Evolutionary conservation across 257 asterid species (phyloP).

Genomic region (Solanum chaucha): DNA sequence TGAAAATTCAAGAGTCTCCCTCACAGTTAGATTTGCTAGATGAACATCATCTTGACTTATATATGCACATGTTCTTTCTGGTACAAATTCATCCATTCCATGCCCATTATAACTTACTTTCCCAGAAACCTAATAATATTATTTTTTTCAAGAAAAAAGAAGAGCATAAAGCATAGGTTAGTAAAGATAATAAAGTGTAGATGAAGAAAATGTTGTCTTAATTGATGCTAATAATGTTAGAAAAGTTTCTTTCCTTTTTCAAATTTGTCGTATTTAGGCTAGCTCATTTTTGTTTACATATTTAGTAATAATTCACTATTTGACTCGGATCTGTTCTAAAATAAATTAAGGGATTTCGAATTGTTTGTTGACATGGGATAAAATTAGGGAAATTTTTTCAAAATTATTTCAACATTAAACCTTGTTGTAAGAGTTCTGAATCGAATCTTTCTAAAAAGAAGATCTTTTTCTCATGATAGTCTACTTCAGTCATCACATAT

Average conservation of each 20-base stretch:
- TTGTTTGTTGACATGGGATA: neutral
- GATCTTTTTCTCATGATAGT: accelerated
- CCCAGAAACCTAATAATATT: constrained; percentile 24
- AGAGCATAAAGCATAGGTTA: neutral
- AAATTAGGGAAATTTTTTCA: accelerated
- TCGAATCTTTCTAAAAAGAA: neutral
- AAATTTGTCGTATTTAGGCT: neutral
- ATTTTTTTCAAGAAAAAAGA: neutral
- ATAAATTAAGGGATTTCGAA: neutral
- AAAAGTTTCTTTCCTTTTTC: neutral
- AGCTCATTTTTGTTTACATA: neutral
- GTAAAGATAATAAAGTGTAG: neutral
- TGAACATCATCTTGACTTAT: constrained; percentile 63
- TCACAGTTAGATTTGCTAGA: constrained; percentile 57
- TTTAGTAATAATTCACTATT: neutral
- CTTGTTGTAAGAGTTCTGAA: neutral
- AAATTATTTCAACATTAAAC: neutral
- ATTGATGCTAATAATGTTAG: neutral
- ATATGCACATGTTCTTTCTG: constrained; percentile 48
- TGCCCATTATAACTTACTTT: constrained; percentile 55
- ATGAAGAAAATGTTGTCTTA: neutral
- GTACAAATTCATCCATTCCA: constrained; percentile 44
- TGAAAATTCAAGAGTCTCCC: constrained; percentile 62
- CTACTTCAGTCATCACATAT: neutral
- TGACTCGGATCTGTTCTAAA: neutral